Evolutionary conservation across 352 stramenopile species (phyloP), one percentile per base, ranked within the genome.

Genomic region (Phytophthora hibernalis): DNA sequence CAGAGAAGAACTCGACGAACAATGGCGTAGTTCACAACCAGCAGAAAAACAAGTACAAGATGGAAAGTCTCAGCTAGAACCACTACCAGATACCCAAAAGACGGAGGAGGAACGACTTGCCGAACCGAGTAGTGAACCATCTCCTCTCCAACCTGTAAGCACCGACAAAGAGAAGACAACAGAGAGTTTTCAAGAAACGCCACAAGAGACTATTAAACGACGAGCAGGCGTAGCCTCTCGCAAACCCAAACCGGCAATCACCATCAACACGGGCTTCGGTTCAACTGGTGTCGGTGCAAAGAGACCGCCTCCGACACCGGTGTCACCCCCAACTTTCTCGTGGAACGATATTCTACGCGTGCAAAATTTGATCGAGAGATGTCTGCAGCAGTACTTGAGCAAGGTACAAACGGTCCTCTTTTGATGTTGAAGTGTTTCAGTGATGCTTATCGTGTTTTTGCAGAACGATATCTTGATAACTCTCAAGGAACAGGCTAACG

Each of bases 291-390:
- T 78, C 28, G 64, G 54, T 33, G 56, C 50, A 48, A 81, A 81
- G 42, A 62, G 65, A 20, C 54, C 60, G 49, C 62, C 65, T 1
- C 54, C 56, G 9, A 73, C 65, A 31, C 71, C 65, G 7, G 69
- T 65, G 15, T 74, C 72, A 5, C 54, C 61, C 0, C 69, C 77
- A 30, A 70, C 62, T 12, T 90, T 96, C 55, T 95, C 90, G 2
- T 97, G 91, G 91, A 91, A 92, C 21, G 88, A 97, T 26, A 96
- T 97, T 61, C 72, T 97, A 13, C 76, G 76, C 1, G 91, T 97
- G 5, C 91, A 97, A 60, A 95, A 95, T 51, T 77, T 97, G 33
- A 97, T 97, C 49, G 89, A 97, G 74, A 79, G 88, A 13, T 97
- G 91, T 67, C 73, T 97, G 15, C 88, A 97, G 54, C 89, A 97